Evolutionary conservation across 352 stramenopile genomes (phyloP).

Genomic region (Elongisporangium undulatum): DNA sequence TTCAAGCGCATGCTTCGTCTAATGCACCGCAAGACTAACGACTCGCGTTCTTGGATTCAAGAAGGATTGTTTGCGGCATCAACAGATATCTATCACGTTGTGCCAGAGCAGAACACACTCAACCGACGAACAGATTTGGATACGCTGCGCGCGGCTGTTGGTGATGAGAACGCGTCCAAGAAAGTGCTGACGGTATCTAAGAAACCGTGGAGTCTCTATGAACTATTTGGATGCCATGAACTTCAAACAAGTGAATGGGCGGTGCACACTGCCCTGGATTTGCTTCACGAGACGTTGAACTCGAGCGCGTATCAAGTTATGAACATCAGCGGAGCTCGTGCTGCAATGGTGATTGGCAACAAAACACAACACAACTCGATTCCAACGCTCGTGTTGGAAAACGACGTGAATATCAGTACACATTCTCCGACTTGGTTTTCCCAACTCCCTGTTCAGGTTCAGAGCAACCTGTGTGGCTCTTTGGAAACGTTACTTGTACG

Average conservation of each 20-base stretch:
- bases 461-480: neutral
- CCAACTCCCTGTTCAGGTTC: neutral
- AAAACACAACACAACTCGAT: neutral
- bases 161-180: neutral
- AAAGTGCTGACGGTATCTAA: neutral
- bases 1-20: conserved; percentile 3
- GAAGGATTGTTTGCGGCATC: neutral
- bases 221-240: neutral
- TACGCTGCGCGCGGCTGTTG: neutral
- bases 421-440: neutral
- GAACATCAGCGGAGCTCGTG: neutral
- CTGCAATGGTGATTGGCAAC: neutral
- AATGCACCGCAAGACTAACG: conserved; percentile 11
- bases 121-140: neutral
- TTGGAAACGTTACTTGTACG: neutral
- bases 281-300: neutral
- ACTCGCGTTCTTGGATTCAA: conserved; percentile 6
- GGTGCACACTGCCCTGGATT: neutral
- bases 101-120: neutral
- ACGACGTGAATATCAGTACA: neutral
- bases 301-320: neutral
- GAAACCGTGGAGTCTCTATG: neutral
- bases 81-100: neutral
- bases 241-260: too few relatives aligned
- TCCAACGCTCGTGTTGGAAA: neutral